Conservation (phyloP, 2,329 filamentous ascomycete genomes). For the Colletotrichum acutatum region DNA sequence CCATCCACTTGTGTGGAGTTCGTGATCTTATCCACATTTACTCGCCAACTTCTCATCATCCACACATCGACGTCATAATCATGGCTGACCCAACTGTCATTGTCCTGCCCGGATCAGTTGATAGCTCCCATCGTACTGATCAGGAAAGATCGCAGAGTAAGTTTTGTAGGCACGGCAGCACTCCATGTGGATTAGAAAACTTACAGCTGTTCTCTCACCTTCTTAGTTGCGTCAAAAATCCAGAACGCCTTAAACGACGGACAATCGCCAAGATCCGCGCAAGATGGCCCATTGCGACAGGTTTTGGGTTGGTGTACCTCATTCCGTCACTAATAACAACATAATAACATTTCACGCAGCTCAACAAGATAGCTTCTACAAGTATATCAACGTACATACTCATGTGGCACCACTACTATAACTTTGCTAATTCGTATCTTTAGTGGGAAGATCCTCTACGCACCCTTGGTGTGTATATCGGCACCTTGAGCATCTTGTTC, state of each 20-base stretch:
- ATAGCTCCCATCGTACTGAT: background rate
- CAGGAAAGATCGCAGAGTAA: background rate
- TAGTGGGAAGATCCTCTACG: slow-evolving; percentile 29
- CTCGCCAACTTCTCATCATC: too few species aligned
- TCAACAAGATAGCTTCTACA: slow-evolving; percentile 26
- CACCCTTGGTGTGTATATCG: slow-evolving; percentile 17
- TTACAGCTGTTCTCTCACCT: background rate
- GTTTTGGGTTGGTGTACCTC: background rate
- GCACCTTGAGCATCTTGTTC: slow-evolving; percentile 6
- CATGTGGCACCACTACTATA: too few species aligned
- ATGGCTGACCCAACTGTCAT: slow-evolving; percentile 8
- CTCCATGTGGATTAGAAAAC: accelerated
- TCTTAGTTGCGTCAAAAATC: background rate
- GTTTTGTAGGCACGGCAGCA: background rate
- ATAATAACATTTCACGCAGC: background rate
- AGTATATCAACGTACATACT: slow-evolving; percentile 15
- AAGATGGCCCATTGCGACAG: slow-evolving; percentile 4
- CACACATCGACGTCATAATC: background rate
- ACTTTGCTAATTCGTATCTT: background rate
- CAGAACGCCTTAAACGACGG: background rate
- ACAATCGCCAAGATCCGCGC: background rate
- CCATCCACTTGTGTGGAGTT: too few species aligned
- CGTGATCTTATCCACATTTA: too few species aligned
- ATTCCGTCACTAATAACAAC: accelerated
- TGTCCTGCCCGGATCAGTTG: background rate